A percentile compares a stretch with the other conserved stretches of the same genome.
Evolutionary conservation across 2,329 filamentous ascomycete genomes (phyloP).

Genomic region (Eurotiales sp.): DNA sequence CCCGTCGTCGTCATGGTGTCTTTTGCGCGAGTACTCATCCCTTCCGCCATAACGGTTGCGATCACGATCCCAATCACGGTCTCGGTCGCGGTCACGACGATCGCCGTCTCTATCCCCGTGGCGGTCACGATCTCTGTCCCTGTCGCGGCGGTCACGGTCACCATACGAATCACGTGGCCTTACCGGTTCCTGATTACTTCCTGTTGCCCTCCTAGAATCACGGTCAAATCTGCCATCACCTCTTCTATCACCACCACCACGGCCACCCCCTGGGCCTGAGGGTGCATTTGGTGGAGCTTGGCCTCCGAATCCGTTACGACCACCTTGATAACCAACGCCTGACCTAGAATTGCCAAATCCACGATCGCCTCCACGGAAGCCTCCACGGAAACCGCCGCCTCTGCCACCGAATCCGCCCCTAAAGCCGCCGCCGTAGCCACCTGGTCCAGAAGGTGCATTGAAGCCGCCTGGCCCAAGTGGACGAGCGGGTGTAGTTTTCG

Average conservation of each 20-base stretch:
- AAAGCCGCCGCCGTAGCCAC: conserved; percentile 55
- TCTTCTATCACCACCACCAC: conserved; percentile 45
- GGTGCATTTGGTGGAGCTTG: conserved; percentile 49
- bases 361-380: conserved; percentile 50
- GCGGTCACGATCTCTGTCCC: conserved; percentile 34
- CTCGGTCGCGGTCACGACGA: conserved; percentile 55
- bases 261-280: conserved; percentile 54
- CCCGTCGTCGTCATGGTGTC: conserved; percentile 71
- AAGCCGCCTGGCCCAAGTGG: conserved; percentile 63
- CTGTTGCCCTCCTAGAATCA: conserved; percentile 56
- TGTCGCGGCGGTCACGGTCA: conserved; percentile 26
- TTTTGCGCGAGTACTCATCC: conserved; percentile 58
- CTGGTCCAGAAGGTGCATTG: conserved; percentile 53
- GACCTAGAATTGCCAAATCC: conserved; percentile 47
- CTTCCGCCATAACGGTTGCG: conserved; percentile 47
- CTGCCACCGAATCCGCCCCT: conserved; percentile 52
- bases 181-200: conserved; percentile 81
- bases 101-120: conserved; percentile 55
- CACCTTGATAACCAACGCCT: conserved; percentile 57
- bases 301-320: conserved; percentile 49
- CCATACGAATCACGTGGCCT: conserved; percentile 62
- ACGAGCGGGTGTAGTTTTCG: conserved; percentile 70
- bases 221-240: conserved; percentile 48
- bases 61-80: conserved; percentile 51
- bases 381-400: conserved; percentile 49